phyloP scores from a whole-genome alignment of 306 rosid species.

The Lupinus albus region DNA sequence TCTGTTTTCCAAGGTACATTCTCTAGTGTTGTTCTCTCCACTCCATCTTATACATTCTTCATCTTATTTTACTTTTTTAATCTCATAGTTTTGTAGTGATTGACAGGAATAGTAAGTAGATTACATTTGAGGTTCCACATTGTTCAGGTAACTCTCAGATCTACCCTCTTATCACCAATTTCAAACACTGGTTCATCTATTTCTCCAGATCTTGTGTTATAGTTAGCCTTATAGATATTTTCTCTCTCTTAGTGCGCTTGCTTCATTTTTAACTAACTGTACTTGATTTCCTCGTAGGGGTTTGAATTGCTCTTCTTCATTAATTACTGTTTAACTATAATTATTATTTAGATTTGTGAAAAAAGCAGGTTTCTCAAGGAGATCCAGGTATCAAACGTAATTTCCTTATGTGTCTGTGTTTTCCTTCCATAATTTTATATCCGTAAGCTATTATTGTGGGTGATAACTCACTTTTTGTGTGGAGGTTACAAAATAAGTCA shows the following conservation, averaged over 20 bases:
- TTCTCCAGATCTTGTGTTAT: constrained; percentile 50
- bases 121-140: constrained; percentile 48
- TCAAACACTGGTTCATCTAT: constrained; percentile 25
- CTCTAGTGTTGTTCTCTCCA: constrained; percentile 20
- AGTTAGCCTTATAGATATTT: constrained; percentile 39
- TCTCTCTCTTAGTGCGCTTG: neutral
- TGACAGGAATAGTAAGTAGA: constrained; percentile 65
- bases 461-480: neutral
- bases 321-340: neutral
- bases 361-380: neutral
- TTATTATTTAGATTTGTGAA: constrained; percentile 26
- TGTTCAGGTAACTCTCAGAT: constrained; percentile 66
- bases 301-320: constrained; percentile 11
- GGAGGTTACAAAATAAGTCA: constrained; percentile 33
- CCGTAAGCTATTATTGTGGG: constrained; percentile 40
- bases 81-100: constrained; percentile 46
- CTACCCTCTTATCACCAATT: constrained; percentile 47
- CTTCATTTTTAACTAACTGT: constrained; percentile 6
- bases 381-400: constrained; percentile 4
- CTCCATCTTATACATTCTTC: constrained; percentile 25
- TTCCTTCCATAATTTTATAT: constrained; percentile 23
- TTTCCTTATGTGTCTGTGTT: constrained; percentile 6
- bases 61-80: constrained; percentile 7
- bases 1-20: constrained; percentile 53
- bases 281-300: neutral